These are phyloP conservation scores for Jaminaea rosea DNA, from an alignment of 1,284 basidiomycete genomes.

Conservation along the genomic window DNA sequence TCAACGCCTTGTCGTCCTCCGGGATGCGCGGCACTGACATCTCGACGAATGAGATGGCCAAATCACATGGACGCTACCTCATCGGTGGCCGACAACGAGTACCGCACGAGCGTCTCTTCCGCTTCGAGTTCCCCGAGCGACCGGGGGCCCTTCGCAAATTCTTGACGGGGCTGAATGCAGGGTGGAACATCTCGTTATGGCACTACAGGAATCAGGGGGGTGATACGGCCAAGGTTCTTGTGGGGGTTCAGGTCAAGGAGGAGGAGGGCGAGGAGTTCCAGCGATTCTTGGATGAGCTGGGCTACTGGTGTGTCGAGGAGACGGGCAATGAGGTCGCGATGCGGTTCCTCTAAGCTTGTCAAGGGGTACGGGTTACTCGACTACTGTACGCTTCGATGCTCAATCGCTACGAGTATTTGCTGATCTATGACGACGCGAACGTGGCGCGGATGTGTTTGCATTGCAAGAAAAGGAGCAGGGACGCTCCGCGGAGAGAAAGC, in stretches of 20 bases:
- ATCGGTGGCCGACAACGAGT: conserved; percentile 61
- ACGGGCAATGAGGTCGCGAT: conserved; percentile 80
- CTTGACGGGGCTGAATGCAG: conserved; percentile 58
- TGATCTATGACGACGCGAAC: too few species aligned
- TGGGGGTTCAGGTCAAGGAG: conserved; percentile 75
- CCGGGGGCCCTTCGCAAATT: conserved; percentile 86
- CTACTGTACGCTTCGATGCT: too few species aligned
- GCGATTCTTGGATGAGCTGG: conserved; percentile 65
- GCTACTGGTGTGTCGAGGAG: conserved; percentile 82
- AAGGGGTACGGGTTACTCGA: neutral
- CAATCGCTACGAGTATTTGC: too few species aligned
- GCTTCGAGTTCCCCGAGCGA: conserved; percentile 77
- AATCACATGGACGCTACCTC: conserved; percentile 87
- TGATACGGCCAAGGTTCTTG: conserved; percentile 54
- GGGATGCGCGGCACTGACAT: conserved; percentile 80
- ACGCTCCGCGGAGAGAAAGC: too few species aligned
- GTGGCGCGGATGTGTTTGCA: too few species aligned
- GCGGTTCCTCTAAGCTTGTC: conserved; percentile 59
- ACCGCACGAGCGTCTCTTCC: conserved; percentile 75
- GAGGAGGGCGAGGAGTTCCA: conserved; percentile 61
- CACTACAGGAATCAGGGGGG: conserved; percentile 91
- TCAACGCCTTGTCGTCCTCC: conserved; percentile 54
- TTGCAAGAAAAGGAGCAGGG: too few species aligned
- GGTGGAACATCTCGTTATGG: conserved; percentile 93
- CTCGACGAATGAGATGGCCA: conserved; percentile 89